These are phyloP conservation scores for Fabrea salina DNA, from an alignment of 169 alveolate species.

Conservation along the genomic window DNA sequence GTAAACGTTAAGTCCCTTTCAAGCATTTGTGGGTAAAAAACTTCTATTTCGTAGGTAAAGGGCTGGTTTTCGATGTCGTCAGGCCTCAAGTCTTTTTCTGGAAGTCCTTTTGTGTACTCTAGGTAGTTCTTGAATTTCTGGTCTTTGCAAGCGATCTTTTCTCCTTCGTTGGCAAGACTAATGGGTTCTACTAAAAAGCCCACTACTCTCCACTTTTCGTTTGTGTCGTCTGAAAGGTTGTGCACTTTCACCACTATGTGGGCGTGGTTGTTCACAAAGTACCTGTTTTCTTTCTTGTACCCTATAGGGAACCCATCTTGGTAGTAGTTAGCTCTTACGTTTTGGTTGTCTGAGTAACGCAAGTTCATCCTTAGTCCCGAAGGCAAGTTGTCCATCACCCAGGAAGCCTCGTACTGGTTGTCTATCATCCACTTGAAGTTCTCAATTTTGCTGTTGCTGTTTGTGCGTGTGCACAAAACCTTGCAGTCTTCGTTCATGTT, in stretches of 20 bases:
- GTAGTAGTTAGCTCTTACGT: neutral
- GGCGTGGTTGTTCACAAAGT: slow-evolving; percentile 45
- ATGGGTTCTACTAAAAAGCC: slow-evolving; percentile 48
- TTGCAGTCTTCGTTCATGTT: slow-evolving; percentile 33
- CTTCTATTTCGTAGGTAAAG: neutral
- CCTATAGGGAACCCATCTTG: slow-evolving; percentile 52
- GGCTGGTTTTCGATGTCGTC: neutral
- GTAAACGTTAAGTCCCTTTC: slow-evolving; percentile 55
- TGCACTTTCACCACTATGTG: slow-evolving; percentile 38
- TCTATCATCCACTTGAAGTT: slow-evolving; percentile 37
- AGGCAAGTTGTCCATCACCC: slow-evolving; percentile 50
- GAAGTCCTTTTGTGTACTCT: neutral
- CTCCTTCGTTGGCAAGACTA: slow-evolving; percentile 28
- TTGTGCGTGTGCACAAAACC: slow-evolving; percentile 27
- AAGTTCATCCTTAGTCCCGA: slow-evolving; percentile 41
- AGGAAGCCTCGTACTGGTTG: slow-evolving; percentile 40
- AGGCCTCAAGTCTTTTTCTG: neutral
- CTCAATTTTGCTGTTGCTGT: slow-evolving; percentile 16
- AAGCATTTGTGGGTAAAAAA: neutral
- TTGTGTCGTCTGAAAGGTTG: slow-evolving; percentile 14
- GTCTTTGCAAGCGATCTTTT: slow-evolving; percentile 34
- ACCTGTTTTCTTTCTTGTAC: slow-evolving; percentile 21
- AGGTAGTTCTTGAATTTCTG: slow-evolving; percentile 1
- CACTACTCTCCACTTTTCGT: slow-evolving; percentile 46
- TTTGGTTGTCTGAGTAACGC: neutral